A percentile compares a stretch with the other conserved stretches of the same genome.
Evolutionary conservation across 2,329 filamentous ascomycete species (phyloP).

Genomic region (Alternaria burnsii): DNA sequence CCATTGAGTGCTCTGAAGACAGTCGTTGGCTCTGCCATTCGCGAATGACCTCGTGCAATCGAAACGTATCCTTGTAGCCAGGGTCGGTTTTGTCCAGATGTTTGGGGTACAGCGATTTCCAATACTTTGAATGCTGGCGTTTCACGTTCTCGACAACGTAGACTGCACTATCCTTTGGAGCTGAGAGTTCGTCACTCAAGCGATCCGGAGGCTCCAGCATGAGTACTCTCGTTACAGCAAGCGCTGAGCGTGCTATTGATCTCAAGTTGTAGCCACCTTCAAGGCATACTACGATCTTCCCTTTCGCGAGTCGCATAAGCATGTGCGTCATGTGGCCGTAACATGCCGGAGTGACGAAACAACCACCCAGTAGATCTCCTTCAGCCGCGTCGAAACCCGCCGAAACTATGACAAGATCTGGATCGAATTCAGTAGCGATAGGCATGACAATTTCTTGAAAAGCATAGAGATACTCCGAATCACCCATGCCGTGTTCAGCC

Average conservation of each 20-base stretch:
- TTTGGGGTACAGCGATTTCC: conserved; percentile 85
- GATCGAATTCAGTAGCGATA: conserved; percentile 90
- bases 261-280: conserved; percentile 95
- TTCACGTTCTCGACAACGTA: conserved; percentile 66
- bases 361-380: conserved; percentile 90
- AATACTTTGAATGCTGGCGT: conserved; percentile 71
- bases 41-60: conserved; percentile 82
- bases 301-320: conserved; percentile 92
- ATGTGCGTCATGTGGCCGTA: conserved; percentile 99
- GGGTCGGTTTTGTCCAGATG: conserved; percentile 48
- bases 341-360: conserved; percentile 87
- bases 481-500: conserved; percentile 80
- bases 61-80: conserved; percentile 52
- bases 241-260: conserved; percentile 90
- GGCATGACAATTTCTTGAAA: conserved; percentile 98
- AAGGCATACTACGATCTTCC: conserved; percentile 89
- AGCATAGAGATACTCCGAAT: conserved; percentile 95
- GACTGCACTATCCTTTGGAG: conserved; percentile 61
- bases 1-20: conserved; percentile 77
- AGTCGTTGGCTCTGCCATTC: conserved; percentile 77
- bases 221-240: conserved; percentile 88
- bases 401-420: conserved; percentile 93
- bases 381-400: conserved; percentile 96
- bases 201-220: conserved; percentile 91
- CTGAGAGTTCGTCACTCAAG: conserved; percentile 55